Conservation (phyloP, 2,329 filamentous ascomycete genomes). For the Blastomyces gilchristii region DNA sequence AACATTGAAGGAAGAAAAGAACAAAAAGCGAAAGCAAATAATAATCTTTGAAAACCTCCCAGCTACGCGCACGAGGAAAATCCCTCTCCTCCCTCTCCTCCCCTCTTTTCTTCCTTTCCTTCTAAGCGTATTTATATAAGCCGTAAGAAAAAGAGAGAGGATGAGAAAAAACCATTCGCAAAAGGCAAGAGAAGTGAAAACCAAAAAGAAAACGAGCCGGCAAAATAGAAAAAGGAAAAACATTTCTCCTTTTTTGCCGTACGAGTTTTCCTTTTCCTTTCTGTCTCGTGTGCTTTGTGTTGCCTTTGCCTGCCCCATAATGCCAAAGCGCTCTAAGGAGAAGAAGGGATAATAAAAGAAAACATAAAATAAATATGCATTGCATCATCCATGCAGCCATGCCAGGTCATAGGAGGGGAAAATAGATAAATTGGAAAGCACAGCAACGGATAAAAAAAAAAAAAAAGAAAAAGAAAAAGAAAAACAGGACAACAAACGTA, state of each 20-base stretch:
- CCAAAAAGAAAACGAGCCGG: not conserved
- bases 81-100: not conserved
- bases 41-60: not conserved
- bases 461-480: not conserved
- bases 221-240: not conserved
- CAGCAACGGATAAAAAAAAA: not conserved
- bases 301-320: not conserved
- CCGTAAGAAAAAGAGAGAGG: not conserved
- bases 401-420: not conserved
- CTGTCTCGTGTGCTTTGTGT: not conserved
- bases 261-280: not conserved
- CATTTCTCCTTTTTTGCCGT: not conserved
- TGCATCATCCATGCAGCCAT: slow-evolving; percentile 1
- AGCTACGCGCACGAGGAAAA: not conserved
- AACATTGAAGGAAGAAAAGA: not conserved
- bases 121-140: not conserved
- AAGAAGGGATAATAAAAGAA: not conserved
- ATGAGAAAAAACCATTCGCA: not conserved
- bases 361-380: too few relatives aligned
- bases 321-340: slow-evolving; percentile 4
- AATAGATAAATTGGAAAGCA: not conserved
- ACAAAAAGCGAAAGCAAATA: not conserved
- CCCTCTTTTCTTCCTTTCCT: not conserved
- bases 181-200: not conserved
- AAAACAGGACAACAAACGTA: not conserved